Conservation (phyloP, 805 yeast genomes). For the Maudiozyma serrabonitensis region DNA sequence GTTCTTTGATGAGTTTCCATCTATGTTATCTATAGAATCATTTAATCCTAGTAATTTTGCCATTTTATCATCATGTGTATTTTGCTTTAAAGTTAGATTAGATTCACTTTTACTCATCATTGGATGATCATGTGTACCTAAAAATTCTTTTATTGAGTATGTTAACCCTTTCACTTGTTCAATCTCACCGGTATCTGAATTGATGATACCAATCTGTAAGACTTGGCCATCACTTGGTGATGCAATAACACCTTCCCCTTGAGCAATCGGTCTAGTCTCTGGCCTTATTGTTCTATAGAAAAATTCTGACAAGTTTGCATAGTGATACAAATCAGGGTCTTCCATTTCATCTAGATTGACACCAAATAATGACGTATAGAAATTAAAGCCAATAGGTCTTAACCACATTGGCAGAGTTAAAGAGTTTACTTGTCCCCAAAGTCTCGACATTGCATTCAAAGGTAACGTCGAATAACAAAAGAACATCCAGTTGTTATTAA, state of each 20-base stretch:
- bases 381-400: conserved; percentile 67
- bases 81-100: conserved; percentile 24
- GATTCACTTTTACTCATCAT: conserved; percentile 24
- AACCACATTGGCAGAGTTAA: conserved; percentile 81
- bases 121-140: conserved; percentile 48
- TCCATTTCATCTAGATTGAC: conserved; percentile 84
- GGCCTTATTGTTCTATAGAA: conserved; percentile 76
- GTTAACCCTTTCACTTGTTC: conserved; percentile 97
- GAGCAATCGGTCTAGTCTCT: conserved; percentile 67
- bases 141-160: conserved; percentile 76
- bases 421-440: conserved; percentile 90
- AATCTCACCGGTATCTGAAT: conserved; percentile 63
- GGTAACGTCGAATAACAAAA: conserved; percentile 88
- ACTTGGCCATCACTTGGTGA: conserved; percentile 94
- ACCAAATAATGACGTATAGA: conserved; percentile 75
- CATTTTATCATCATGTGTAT: conserved; percentile 52
- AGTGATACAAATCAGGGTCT: conserved; percentile 67
- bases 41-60: conserved; percentile 68
- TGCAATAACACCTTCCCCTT: conserved; percentile 49
- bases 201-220: conserved; percentile 69
- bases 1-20: background rate
- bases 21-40: conserved; percentile 11
- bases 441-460: conserved; percentile 76
- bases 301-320: conserved; percentile 78
- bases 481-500: conserved; percentile 64